A percentile compares a stretch with the other conserved stretches of the same genome.
phyloP scores from a whole-genome alignment of 1,284 basidiomycete species.

The Hemileia vastatrix region DNA sequence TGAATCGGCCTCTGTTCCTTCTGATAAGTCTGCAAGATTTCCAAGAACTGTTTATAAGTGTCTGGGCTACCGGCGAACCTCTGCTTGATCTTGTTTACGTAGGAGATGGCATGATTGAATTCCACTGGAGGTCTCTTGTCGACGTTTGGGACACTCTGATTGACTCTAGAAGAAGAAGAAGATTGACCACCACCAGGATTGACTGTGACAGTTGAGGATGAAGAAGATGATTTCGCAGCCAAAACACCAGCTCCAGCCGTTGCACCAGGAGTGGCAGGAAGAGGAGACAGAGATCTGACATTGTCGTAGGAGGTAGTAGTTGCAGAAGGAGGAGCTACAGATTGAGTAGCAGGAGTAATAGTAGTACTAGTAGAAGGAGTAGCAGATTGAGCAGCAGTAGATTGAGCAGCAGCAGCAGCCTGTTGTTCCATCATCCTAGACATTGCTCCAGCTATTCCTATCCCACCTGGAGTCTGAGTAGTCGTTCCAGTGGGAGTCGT shows the following conservation, averaged over 20 bases:
- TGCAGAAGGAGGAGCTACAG: background rate
- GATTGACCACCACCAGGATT: background rate
- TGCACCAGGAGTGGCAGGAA: slow-evolving; percentile 26
- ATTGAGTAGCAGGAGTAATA: background rate
- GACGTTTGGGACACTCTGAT: background rate
- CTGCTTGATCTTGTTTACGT: slow-evolving; percentile 96
- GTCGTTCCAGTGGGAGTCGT: slow-evolving; percentile 84
- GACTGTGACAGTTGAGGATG: background rate
- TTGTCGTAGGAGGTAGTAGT: slow-evolving; percentile 25
- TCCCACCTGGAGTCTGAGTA: slow-evolving; percentile 49
- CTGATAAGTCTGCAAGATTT: slow-evolving; percentile 94
- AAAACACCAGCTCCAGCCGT: slow-evolving; percentile 27
- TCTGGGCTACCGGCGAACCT: slow-evolving; percentile 82
- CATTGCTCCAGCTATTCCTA: slow-evolving; percentile 14
- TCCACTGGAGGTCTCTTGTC: slow-evolving; percentile 53
- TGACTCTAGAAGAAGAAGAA: background rate
- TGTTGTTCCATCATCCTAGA: slow-evolving; percentile 6
- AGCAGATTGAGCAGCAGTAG: slow-evolving; percentile 20
- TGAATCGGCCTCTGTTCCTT: slow-evolving; percentile 79
- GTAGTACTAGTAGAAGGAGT: slow-evolving; percentile 16
- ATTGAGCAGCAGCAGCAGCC: background rate
- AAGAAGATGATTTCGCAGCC: background rate
- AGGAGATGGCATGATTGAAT: slow-evolving; percentile 95
- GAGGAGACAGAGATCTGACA: slow-evolving; percentile 2
- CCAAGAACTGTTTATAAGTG: slow-evolving; percentile 94